Percentiles rank a stretch among this genome's conserved stretches.
Conservation (phyloP, 371 early-diverging fungal genomes). For the Phascolomyces articulosus region DNA sequence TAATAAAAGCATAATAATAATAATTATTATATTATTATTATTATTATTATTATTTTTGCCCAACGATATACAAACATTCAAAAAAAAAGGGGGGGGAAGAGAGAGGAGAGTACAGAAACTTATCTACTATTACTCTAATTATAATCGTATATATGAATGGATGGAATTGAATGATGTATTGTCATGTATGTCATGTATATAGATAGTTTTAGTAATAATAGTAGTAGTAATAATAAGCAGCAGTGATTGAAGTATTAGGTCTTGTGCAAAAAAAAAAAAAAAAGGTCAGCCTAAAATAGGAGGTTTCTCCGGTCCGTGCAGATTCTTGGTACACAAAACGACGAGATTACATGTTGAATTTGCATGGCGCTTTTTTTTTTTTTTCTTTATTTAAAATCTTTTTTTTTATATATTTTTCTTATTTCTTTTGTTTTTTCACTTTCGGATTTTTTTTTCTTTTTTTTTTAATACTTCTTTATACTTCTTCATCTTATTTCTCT, state of each 20-base stretch:
- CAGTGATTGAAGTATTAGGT: constrained; percentile 2
- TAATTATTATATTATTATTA: no score
- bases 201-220: background rate
- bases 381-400: constrained; percentile 15
- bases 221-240: background rate
- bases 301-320: constrained; percentile 26
- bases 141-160: no score
- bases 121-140: background rate
- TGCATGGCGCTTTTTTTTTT: constrained; percentile 17
- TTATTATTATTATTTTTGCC: background rate
- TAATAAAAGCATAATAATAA: background rate
- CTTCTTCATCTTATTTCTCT: background rate
- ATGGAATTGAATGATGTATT: no score
- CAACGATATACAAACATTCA: background rate
- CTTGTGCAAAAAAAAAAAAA: no score
- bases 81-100: background rate
- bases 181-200: no score
- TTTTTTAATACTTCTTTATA: background rate
- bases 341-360: constrained; percentile 24
- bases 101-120: background rate
- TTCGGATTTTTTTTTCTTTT: constrained; percentile 5
- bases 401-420: constrained; percentile 5
- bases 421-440: constrained; percentile 8
- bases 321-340: constrained; percentile 22
- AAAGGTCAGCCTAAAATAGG: constrained; percentile 10